Percentiles rank a stretch among this genome's conserved stretches.
Evolutionary conservation across 495 filamentous ascomycete species (phyloP).

Genomic region (Aspergillus heteromorphus): DNA sequence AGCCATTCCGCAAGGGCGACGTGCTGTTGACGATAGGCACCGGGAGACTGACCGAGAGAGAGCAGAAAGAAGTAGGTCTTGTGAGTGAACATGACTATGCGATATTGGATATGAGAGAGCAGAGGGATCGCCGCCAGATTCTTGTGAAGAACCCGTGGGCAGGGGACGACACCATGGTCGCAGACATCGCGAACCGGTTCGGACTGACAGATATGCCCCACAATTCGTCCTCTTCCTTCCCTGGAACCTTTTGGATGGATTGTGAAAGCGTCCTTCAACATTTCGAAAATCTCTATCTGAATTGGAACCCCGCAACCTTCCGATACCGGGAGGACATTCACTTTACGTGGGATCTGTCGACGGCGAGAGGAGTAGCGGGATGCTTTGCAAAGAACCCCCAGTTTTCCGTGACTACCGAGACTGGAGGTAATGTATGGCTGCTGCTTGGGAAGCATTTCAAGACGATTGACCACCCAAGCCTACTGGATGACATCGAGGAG

Average conservation of each 20-base stretch:
- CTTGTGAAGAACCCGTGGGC: conserved; percentile 97
- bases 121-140: conserved; percentile 56
- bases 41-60: conserved; percentile 63
- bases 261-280: conserved; percentile 78
- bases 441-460: conserved; percentile 79
- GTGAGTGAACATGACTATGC: conserved; percentile 92
- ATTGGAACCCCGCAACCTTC: conserved; percentile 93
- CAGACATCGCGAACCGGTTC: conserved; percentile 6
- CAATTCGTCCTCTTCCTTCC: conserved; percentile 28
- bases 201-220: conserved; percentile 7
- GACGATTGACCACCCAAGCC: conserved; percentile 18
- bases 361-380: conserved; percentile 45
- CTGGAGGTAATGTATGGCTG: conserved; percentile 68
- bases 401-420: conserved; percentile 58
- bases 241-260: conserved; percentile 89
- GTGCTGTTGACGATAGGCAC: conserved; percentile 89
- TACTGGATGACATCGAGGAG: conserved; percentile 29
- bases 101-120: conserved; percentile 71
- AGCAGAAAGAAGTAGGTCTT: conserved; percentile 76
- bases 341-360: conserved; percentile 76
- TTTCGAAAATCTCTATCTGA: conserved; percentile 92
- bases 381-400: conserved; percentile 81
- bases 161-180: conserved; percentile 47
- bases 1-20: conserved; percentile 69
- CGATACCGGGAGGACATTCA: conserved; percentile 76